phyloP scores from a whole-genome alignment of 768 basidiomycete species.

The Naganishia randhawae region DNA sequence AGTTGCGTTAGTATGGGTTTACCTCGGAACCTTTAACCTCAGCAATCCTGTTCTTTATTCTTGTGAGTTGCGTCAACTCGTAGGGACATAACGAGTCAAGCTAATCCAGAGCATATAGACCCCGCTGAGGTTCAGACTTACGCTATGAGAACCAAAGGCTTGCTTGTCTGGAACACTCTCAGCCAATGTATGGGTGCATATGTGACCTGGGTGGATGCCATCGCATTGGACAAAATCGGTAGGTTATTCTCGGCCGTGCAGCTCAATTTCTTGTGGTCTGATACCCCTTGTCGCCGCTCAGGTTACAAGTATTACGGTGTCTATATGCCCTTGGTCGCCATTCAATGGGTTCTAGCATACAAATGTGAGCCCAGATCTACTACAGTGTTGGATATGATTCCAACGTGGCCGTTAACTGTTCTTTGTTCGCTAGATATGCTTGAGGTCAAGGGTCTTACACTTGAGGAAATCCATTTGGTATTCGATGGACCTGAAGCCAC shows the following conservation, averaged over 20 bases:
- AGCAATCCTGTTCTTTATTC: slow-evolving; percentile 36
- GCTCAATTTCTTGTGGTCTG: background rate
- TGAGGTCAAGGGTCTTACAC: slow-evolving; percentile 45
- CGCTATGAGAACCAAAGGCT: slow-evolving; percentile 51
- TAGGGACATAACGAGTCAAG: background rate
- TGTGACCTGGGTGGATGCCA: slow-evolving; percentile 67
- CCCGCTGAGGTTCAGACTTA: slow-evolving; percentile 51
- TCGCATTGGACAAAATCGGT: slow-evolving; percentile 44
- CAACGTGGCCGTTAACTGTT: too few relatives aligned
- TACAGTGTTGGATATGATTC: too few relatives aligned
- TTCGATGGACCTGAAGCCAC: slow-evolving; percentile 40
- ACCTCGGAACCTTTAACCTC: slow-evolving; percentile 49
- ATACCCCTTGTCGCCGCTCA: background rate
- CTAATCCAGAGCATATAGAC: slow-evolving; percentile 28
- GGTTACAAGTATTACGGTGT: slow-evolving; percentile 50
- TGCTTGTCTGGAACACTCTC: slow-evolving; percentile 50
- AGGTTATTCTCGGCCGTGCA: slow-evolving; percentile 7
- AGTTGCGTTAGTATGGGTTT: slow-evolving; percentile 49
- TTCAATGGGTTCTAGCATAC: slow-evolving; percentile 48
- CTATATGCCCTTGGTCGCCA: slow-evolving; percentile 50
- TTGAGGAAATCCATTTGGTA: slow-evolving; percentile 45
- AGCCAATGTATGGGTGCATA: slow-evolving; percentile 68
- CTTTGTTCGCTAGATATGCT: slow-evolving; percentile 38
- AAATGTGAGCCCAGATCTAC: slow-evolving; percentile 37
- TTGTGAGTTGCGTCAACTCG: slow-evolving; percentile 22